These are phyloP conservation scores for Alternaria postmessia DNA, from an alignment of 2,329 filamentous ascomycete species.

Conservation along the genomic window DNA sequence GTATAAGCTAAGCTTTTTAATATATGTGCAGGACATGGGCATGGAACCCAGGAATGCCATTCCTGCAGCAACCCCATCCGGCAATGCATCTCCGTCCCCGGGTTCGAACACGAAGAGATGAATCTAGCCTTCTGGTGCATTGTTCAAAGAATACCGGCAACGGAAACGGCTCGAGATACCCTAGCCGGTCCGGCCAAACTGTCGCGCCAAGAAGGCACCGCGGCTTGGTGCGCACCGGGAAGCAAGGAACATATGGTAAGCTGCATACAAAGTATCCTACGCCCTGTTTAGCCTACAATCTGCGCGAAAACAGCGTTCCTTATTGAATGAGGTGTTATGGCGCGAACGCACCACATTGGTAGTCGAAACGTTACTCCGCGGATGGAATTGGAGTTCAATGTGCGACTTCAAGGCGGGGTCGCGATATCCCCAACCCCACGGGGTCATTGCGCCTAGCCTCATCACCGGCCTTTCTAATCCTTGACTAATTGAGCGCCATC, in stretches of 20 bases:
- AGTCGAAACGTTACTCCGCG: neutral
- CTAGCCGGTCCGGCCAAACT: neutral
- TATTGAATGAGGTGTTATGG: neutral
- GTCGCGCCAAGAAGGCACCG: slow-evolving; percentile 2
- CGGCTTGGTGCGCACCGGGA: slow-evolving; percentile 1
- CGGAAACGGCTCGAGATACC: slow-evolving; percentile 1
- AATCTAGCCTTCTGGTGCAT: neutral
- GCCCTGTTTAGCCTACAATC: neutral
- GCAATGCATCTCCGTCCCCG: slow-evolving; percentile 2
- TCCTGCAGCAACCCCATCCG: neutral
- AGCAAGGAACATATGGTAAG: slow-evolving; percentile 5
- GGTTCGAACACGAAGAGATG: neutral
- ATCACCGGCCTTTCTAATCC: slow-evolving; percentile 1
- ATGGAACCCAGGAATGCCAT: neutral
- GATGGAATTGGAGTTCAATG: neutral
- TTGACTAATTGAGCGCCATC: slow-evolving; percentile 1
- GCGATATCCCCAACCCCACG: slow-evolving; percentile 2
- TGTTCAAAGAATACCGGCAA: slow-evolving; percentile 1
- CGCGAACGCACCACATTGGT: neutral
- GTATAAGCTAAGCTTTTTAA: slow-evolving; percentile 1
- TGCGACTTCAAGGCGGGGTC: neutral
- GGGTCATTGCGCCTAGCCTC: slow-evolving; percentile 12
- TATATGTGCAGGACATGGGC: neutral
- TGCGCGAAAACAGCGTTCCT: neutral
- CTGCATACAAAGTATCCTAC: neutral